Percentiles rank a stretch among this genome's conserved stretches.
These are phyloP conservation scores for Fistulinella staudtii DNA, from an alignment of 1,284 basidiomycete genomes.

Conservation along the genomic window DNA sequence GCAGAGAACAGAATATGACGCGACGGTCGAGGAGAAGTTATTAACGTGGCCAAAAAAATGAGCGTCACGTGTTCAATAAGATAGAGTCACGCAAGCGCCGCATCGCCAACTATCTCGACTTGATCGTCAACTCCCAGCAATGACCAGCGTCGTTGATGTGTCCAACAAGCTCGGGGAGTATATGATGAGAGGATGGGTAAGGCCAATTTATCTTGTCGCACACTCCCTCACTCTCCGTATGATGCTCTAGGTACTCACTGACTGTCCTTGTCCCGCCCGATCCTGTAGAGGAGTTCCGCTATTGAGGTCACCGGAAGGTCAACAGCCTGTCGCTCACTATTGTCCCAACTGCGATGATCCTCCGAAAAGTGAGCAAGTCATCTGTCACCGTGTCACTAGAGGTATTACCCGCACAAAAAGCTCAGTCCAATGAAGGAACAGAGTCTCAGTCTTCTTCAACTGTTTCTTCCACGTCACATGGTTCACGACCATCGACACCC, in stretches of 20 bases:
- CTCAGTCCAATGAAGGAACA: conserved; percentile 18
- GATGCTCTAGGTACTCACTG: conserved; percentile 65
- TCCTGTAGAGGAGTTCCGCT: conserved; percentile 58
- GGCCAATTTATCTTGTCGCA: conserved; percentile 37
- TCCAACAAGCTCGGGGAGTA: conserved; percentile 62
- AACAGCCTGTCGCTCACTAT: conserved; percentile 44
- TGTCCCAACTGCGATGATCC: conserved; percentile 59
- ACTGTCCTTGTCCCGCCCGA: conserved; percentile 53
- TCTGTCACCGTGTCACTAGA: conserved; percentile 1
- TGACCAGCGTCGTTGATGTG: conserved; percentile 54
- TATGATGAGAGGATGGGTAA: conserved; percentile 76
- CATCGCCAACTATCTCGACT: not conserved
- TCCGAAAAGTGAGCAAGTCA: conserved; percentile 31
- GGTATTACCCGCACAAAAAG: conserved; percentile 15
- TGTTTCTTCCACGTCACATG: conserved; percentile 44
- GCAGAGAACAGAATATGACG: conserved; percentile 1
- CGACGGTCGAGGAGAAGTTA: not conserved
- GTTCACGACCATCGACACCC: conserved; percentile 65
- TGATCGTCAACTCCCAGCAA: conserved; percentile 5
- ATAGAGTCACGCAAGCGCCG: not conserved
- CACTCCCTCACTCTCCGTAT: conserved; percentile 65
- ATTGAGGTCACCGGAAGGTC: conserved; percentile 59
- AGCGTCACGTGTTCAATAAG: conserved; percentile 23
- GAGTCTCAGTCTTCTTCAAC: conserved; percentile 42
- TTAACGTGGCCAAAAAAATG: conserved; percentile 15